A percentile compares a stretch with the other conserved stretches of the same genome.
Evolutionary conservation across 768 basidiomycete species (phyloP).

Genomic region (Xerocomellus chrysenteron): DNA sequence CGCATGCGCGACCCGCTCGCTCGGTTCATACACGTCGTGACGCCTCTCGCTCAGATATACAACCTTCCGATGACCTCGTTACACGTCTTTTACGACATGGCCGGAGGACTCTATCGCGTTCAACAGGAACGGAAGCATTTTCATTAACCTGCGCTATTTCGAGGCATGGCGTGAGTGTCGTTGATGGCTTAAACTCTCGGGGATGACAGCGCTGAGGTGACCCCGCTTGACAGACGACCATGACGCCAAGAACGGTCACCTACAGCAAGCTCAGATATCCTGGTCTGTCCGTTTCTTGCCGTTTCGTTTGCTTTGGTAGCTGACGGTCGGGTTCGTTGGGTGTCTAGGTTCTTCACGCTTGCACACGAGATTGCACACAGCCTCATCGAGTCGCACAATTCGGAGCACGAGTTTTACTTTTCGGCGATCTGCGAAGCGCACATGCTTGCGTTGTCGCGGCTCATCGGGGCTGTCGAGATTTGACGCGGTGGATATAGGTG

Average conservation of each 20-base stretch:
- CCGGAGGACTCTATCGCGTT: constrained; percentile 89
- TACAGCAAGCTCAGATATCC: constrained; percentile 70
- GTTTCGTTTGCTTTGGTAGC: not conserved
- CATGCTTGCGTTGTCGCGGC: constrained; percentile 41
- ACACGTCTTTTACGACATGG: constrained; percentile 83
- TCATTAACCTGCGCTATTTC: constrained; percentile 84
- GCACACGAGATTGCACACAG: constrained; percentile 96
- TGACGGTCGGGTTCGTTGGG: not conserved
- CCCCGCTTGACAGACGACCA: constrained; percentile 55
- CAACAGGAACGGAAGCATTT: constrained; percentile 86
- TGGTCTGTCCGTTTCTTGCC: constrained; percentile 48
- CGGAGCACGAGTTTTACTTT: constrained; percentile 94
- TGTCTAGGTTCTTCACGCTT: constrained; percentile 74
- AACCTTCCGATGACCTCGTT: constrained; percentile 68
- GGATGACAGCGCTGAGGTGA: not conserved
- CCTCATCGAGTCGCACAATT: constrained; percentile 81
- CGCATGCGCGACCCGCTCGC: constrained; percentile 57
- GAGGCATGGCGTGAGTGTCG: constrained; percentile 79
- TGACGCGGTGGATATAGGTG: not conserved
- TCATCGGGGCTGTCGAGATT: constrained; percentile 19
- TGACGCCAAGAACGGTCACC: constrained; percentile 54
- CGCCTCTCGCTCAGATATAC: constrained; percentile 68
- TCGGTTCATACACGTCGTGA: constrained; percentile 72
- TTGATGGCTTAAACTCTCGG: not conserved
- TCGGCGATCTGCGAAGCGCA: constrained; percentile 82